These are phyloP conservation scores for Atractiella rhizophila DNA, from an alignment of 768 basidiomycete genomes.

Conservation along the genomic window DNA sequence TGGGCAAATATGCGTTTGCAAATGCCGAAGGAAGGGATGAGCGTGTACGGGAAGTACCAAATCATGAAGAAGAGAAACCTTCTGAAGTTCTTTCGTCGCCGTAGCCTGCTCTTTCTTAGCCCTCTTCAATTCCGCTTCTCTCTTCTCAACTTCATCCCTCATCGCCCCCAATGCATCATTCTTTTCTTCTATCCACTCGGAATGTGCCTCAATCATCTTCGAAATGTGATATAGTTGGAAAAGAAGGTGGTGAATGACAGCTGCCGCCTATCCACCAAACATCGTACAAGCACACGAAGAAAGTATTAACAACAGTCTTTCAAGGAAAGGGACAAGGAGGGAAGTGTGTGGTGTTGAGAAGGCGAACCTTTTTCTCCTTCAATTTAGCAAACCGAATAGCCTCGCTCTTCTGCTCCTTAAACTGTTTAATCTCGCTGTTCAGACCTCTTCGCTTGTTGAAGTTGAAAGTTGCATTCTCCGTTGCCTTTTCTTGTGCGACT, in stretches of 20 bases:
- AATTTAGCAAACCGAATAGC: constrained; percentile 64
- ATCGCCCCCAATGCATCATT: constrained; percentile 45
- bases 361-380: constrained; percentile 41
- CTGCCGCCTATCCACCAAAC: constrained; percentile 37
- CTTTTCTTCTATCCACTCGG: constrained; percentile 40
- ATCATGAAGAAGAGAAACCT: no score
- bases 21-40: no score
- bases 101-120: constrained; percentile 59
- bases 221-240: constrained; percentile 81
- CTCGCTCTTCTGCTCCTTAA: constrained; percentile 86
- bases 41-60: no score
- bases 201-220: constrained; percentile 47
- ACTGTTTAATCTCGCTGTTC: constrained; percentile 82
- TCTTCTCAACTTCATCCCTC: constrained; percentile 33
- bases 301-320: neutral
- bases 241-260: constrained; percentile 54
- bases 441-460: constrained; percentile 84
- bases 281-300: neutral
- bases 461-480: constrained; percentile 80
- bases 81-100: constrained; percentile 44
- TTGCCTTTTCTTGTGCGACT: constrained; percentile 61
- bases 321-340: neutral
- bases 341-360: neutral
- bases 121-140: constrained; percentile 44
- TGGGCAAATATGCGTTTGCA: no score